A percentile compares a stretch with the other conserved stretches of the same genome.
phyloP scores from a whole-genome alignment of 805 yeast species.

The Candida coquimbonensis region DNA sequence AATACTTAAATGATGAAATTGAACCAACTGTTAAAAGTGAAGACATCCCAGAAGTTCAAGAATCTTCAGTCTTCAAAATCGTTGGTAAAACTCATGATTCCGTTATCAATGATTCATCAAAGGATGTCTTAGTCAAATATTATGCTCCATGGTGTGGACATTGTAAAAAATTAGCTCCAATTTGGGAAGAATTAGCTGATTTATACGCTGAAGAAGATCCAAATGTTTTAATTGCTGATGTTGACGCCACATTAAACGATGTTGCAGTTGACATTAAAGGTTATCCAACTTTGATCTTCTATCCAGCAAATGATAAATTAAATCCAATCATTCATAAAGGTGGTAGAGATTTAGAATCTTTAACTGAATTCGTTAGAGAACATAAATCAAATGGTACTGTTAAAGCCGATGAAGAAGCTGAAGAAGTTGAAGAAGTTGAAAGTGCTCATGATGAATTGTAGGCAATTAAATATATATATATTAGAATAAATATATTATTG shows the following conservation, averaged over 20 bases:
- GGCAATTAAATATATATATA: neutral
- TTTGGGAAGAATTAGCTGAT: constrained; percentile 79
- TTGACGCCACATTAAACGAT: constrained; percentile 89
- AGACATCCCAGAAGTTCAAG: constrained; percentile 78
- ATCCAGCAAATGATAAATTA: constrained; percentile 77
- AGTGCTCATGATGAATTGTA: constrained; percentile 14
- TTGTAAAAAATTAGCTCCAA: constrained; percentile 87
- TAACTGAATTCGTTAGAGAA: constrained; percentile 64
- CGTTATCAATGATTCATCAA: constrained; percentile 46
- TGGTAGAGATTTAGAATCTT: constrained; percentile 64
- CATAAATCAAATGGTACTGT: constrained; percentile 42
- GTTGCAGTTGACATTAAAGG: constrained; percentile 77
- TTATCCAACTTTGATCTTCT: constrained; percentile 87
- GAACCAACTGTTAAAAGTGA: constrained; percentile 77
- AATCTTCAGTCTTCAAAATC: constrained; percentile 62
- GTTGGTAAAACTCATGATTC: constrained; percentile 81
- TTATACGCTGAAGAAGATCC: constrained; percentile 43
- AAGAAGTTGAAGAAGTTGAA: constrained; percentile 7
- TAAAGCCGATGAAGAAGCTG: constrained; percentile 48
- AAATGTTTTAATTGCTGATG: constrained; percentile 70
- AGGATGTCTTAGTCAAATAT: constrained; percentile 81
- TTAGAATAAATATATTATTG: neutral
- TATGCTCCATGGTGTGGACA: constrained; percentile 99
- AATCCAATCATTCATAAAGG: constrained; percentile 62
- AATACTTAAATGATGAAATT: constrained; percentile 57